Conservation (phyloP, 768 basidiomycete genomes). For the Tubosaeta sp. region DNA sequence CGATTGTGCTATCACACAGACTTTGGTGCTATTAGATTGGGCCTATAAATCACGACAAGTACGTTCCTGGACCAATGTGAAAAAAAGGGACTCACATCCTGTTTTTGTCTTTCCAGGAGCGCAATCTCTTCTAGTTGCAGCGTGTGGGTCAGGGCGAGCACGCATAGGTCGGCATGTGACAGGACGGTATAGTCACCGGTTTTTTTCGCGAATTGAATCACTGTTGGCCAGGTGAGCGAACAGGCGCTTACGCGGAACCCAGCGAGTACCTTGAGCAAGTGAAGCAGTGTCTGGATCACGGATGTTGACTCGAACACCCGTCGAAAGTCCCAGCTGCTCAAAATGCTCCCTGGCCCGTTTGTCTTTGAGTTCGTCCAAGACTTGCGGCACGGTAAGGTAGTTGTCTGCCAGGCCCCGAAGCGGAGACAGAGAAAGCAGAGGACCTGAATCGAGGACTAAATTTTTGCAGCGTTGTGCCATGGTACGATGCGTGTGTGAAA, state of each 20-base stretch:
- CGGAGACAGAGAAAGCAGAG: slow-evolving; percentile 83
- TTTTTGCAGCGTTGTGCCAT: slow-evolving; percentile 57
- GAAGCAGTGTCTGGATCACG: slow-evolving; percentile 67
- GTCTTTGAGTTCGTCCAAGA: slow-evolving; percentile 87
- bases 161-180: slow-evolving; percentile 85
- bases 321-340: slow-evolving; percentile 66
- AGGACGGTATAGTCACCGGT: slow-evolving; percentile 94
- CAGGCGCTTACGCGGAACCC: slow-evolving; percentile 1
- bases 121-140: slow-evolving; percentile 55
- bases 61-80: not conserved
- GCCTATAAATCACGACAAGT: slow-evolving; percentile 8
- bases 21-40: not conserved
- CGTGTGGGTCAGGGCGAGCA: slow-evolving; percentile 83
- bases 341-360: slow-evolving; percentile 84
- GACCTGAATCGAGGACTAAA: slow-evolving; percentile 91
- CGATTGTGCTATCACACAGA: not conserved
- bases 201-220: slow-evolving; percentile 88
- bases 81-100: slow-evolving; percentile 22
- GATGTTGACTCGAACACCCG: slow-evolving; percentile 72
- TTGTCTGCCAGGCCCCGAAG: slow-evolving; percentile 83
- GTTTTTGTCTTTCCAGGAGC: slow-evolving; percentile 23
- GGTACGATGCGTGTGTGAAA: slow-evolving; percentile 11
- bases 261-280: slow-evolving; percentile 52
- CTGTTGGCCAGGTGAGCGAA: slow-evolving; percentile 39
- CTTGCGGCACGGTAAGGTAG: slow-evolving; percentile 87